Evolutionary conservation across 352 stramenopile species (phyloP).

Genomic region (Pythium guiyangense): DNA sequence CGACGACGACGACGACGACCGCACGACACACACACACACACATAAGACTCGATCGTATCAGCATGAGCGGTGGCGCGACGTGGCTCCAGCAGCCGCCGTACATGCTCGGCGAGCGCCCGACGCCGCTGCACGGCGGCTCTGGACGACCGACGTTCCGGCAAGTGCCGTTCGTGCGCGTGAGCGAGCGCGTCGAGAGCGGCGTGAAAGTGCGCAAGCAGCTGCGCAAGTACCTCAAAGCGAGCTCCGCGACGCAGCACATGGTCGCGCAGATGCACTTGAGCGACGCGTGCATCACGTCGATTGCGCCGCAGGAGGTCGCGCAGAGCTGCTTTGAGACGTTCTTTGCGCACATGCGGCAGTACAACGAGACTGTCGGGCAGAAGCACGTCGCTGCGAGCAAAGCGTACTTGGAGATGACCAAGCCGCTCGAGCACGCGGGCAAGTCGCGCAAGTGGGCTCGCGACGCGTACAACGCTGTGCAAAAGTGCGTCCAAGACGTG

Average conservation of each 20-base stretch:
- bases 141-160: conserved; percentile 63
- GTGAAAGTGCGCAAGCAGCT: conserved; percentile 81
- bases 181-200: conserved; percentile 72
- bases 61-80: conserved; percentile 15
- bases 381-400: conserved; percentile 77
- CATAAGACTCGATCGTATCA: too few species aligned
- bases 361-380: conserved; percentile 75
- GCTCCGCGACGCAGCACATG: conserved; percentile 69
- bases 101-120: conserved; percentile 77
- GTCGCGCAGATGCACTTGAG: conserved; percentile 78
- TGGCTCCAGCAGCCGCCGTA: conserved; percentile 57
- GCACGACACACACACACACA: too few species aligned
- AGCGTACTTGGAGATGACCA: conserved; percentile 71
- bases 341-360: conserved; percentile 70
- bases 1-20: too few species aligned
- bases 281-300: conserved; percentile 64
- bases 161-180: conserved; percentile 78
- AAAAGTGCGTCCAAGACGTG: conserved; percentile 75
- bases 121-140: conserved; percentile 43
- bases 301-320: conserved; percentile 76
- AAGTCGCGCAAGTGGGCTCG: conserved; percentile 70
- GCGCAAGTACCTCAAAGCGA: conserved; percentile 80
- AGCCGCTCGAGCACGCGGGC: conserved; percentile 69
- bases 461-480: conserved; percentile 77
- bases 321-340: conserved; percentile 79